Conservation (phyloP, 2,329 filamentous ascomycete genomes). For the Sarocladium oryzae region DNA sequence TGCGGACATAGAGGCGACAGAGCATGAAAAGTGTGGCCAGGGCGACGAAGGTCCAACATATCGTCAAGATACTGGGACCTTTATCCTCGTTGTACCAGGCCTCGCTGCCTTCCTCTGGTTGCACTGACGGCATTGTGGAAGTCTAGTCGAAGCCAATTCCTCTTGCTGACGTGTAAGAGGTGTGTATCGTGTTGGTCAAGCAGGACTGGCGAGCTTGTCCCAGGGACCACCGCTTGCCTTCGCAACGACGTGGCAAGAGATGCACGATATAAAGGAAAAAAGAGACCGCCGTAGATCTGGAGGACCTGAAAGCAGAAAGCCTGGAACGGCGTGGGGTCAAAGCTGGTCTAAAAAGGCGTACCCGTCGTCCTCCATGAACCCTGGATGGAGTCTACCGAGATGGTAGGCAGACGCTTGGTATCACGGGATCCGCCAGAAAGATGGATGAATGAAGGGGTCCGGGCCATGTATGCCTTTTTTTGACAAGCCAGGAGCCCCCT, state of each 20-base stretch:
- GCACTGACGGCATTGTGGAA: constrained; percentile 13
- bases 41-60: constrained; percentile 15
- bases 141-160: no score
- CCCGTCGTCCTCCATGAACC: not conserved
- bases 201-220: no score
- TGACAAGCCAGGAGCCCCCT: no score
- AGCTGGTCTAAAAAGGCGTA: not conserved
- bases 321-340: not conserved
- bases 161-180: no score
- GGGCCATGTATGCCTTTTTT: not conserved
- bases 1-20: constrained; percentile 14
- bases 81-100: constrained; percentile 14
- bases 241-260: no score
- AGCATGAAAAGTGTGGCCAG: constrained; percentile 14
- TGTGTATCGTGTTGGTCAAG: no score
- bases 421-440: not conserved
- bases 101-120: constrained; percentile 12
- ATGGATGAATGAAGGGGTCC: not conserved
- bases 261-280: no score
- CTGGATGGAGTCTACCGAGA: not conserved
- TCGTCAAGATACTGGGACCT: constrained; percentile 14
- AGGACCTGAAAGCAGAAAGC: no score
- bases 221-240: no score
- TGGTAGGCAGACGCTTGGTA: not conserved
- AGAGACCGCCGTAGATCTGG: no score